Evolutionary conservation across 139 green algal genomes (phyloP).

Genomic region (Micractinium sp.): DNA sequence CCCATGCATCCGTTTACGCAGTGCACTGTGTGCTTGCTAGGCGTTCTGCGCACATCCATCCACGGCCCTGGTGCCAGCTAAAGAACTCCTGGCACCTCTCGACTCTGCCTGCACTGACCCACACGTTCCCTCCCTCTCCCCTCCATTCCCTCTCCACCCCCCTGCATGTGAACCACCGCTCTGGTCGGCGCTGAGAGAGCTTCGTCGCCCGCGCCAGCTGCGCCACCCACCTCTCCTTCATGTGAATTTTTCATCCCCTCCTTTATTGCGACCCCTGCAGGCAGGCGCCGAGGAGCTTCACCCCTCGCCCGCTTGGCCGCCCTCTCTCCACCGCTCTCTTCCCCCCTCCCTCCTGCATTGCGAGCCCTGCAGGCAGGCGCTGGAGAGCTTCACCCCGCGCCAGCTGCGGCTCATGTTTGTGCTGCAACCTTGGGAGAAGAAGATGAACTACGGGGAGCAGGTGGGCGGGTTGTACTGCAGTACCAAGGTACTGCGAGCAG

Average conservation of each 20-base stretch:
- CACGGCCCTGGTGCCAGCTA: too few relatives aligned
- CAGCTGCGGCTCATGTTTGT: constrained; percentile 97
- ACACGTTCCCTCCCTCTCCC: too few relatives aligned
- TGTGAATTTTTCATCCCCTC: background rate
- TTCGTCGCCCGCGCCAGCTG: too few relatives aligned
- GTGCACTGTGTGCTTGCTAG: too few relatives aligned
- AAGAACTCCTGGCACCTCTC: too few relatives aligned
- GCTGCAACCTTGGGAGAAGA: constrained; percentile 90
- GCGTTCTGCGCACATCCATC: too few relatives aligned
- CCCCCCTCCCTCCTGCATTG: background rate
- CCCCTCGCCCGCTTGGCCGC: background rate
- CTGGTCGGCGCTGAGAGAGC: too few relatives aligned
- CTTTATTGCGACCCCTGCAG: constrained; percentile 3
- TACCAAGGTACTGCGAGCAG: background rate
- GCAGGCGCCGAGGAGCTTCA: background rate
- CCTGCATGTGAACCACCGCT: too few relatives aligned
- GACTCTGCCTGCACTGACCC: too few relatives aligned
- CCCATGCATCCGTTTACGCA: background rate
- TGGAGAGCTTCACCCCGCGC: constrained; percentile 80
- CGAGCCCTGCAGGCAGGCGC: constrained; percentile 70
- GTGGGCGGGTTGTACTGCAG: constrained; percentile 16
- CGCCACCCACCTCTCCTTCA: too few relatives aligned
- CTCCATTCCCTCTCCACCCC: too few relatives aligned
- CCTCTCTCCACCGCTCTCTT: background rate
- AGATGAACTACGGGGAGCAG: constrained; percentile 76